phyloP scores from a whole-genome alignment of 2,329 filamentous ascomycete species.

The Esteya vermicola region DNA sequence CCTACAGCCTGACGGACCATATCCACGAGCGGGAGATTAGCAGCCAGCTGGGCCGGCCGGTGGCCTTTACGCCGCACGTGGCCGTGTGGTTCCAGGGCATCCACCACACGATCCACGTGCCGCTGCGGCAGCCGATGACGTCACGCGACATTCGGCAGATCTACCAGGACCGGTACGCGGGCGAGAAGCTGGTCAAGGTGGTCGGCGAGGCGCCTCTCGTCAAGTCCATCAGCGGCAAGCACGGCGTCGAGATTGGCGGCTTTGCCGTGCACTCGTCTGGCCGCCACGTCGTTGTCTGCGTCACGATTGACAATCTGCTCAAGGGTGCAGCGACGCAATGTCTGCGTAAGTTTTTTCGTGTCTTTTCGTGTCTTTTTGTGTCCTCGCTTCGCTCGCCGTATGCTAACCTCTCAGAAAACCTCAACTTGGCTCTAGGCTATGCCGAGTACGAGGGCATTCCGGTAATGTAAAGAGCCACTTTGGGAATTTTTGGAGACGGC shows the following conservation, averaged over 20 bases:
- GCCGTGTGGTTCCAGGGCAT: conserved; percentile 97
- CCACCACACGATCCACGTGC: conserved; percentile 80
- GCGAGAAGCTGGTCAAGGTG: conserved; percentile 89
- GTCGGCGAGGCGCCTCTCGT: conserved; percentile 77
- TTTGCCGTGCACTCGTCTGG: conserved; percentile 87
- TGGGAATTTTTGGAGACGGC: too few species aligned
- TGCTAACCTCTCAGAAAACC: conserved; percentile 50
- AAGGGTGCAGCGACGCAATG: conserved; percentile 92
- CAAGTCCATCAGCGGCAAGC: conserved; percentile 69
- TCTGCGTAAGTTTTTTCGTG: conserved; percentile 49
- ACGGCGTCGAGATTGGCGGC: conserved; percentile 85
- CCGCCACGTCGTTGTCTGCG: conserved; percentile 86
- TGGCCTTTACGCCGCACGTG: conserved; percentile 87
- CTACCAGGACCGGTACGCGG: conserved; percentile 92
- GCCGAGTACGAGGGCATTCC: conserved; percentile 83
- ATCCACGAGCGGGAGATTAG: conserved; percentile 91
- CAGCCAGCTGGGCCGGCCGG: conserved; percentile 52
- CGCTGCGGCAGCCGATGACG: conserved; percentile 72
- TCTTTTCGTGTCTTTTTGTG: not conserved
- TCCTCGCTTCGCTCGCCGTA: not conserved
- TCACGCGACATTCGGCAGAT: conserved; percentile 85
- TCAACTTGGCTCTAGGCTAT: conserved; percentile 85
- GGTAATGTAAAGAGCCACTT: conserved; percentile 19
- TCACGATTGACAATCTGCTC: conserved; percentile 83
- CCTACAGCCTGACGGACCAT: conserved; percentile 85